Evolutionary conservation across 306 rosid genomes (phyloP).

Genomic region (Hylodesmum podocarpum): DNA sequence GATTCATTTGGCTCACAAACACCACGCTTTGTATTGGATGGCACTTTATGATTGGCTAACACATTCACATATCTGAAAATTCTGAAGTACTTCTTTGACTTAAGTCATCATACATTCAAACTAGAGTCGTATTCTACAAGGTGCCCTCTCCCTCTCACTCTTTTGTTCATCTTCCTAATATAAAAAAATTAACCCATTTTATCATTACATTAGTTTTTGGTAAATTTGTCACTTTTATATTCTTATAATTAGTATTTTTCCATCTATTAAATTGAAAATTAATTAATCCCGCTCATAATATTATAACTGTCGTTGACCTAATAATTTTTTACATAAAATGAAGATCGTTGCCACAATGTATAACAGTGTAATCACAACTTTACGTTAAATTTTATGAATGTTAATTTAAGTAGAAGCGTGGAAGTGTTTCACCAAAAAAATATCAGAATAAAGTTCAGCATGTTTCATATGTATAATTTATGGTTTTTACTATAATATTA

Average conservation of each 20-base stretch:
- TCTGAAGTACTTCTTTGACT: conserved; percentile 30
- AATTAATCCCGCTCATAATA: no score
- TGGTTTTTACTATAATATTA: background rate
- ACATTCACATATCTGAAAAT: background rate
- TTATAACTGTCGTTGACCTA: no score
- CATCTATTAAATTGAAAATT: no score
- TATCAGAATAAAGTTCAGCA: background rate
- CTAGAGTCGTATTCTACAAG: conserved; percentile 20
- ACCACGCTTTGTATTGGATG: conserved; percentile 24
- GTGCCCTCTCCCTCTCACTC: background rate
- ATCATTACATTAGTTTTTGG: background rate
- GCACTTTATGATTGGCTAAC: conserved; percentile 1
- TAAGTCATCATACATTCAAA: conserved; percentile 5
- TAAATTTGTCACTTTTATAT: no score
- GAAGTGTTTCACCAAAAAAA: conserved; percentile 3
- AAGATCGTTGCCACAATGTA: no score
- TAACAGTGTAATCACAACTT: no score
- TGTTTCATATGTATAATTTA: background rate
- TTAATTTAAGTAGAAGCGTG: conserved; percentile 10
- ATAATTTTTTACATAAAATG: no score
- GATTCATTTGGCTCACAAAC: conserved; percentile 29
- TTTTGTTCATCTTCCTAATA: background rate
- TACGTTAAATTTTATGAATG: conserved; percentile 15
- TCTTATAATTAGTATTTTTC: no score
- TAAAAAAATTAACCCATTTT: background rate